These are phyloP conservation scores for Aspergillus carlsbadensis DNA, from an alignment of 495 filamentous ascomycete species.

Conservation along the genomic window DNA sequence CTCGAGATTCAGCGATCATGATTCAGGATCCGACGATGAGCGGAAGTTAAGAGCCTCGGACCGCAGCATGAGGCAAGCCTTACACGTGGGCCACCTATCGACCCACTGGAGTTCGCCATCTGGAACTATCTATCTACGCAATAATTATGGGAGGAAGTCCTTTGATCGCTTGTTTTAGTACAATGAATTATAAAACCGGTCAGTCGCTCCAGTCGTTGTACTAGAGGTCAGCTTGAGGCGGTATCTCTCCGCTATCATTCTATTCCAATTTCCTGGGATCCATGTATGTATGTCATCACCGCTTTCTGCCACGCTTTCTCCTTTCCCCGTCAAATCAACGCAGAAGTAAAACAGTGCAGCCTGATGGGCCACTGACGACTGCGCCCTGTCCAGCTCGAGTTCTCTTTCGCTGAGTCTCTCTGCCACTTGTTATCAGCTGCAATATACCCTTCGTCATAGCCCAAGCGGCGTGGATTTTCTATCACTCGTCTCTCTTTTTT, in stretches of 20 bases:
- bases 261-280: no score
- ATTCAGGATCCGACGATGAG: background rate
- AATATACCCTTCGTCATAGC: conserved; percentile 13
- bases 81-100: conserved; percentile 16
- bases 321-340: conserved; percentile 2
- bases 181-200: background rate
- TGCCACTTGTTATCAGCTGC: conserved; percentile 4
- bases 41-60: conserved; percentile 3
- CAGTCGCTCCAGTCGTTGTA: background rate
- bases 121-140: conserved; percentile 7
- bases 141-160: background rate
- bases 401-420: conserved; percentile 3
- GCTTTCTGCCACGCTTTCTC: background rate
- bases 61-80: background rate
- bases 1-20: no score
- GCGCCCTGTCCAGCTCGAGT: background rate
- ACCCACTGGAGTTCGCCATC: background rate
- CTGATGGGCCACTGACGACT: conserved; percentile 23
- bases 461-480: background rate
- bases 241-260: background rate
- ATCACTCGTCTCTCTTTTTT: background rate
- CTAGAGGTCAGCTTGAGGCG: background rate
- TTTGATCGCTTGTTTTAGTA: background rate
- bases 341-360: conserved; percentile 24
- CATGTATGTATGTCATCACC: conserved; percentile 5